These are phyloP conservation scores for Porpolomopsis calyptriformis DNA, from an alignment of 768 basidiomycete species.

Conservation along the genomic window DNA sequence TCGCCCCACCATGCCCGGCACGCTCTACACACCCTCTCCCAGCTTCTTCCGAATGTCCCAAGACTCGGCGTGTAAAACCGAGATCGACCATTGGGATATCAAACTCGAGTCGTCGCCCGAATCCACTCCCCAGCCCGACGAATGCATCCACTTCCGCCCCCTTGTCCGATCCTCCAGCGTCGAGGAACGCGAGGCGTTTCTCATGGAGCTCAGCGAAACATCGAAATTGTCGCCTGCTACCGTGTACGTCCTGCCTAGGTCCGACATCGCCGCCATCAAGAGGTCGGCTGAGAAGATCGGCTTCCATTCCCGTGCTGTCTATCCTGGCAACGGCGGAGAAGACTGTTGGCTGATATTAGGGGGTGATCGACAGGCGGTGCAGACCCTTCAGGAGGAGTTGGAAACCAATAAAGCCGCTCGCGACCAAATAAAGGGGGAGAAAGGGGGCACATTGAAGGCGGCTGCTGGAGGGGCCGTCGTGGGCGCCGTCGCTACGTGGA, in stretches of 20 bases:
- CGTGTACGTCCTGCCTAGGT: conserved; percentile 37
- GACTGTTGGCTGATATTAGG: conserved; percentile 45
- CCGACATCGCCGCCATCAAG: conserved; percentile 32
- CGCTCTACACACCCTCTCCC: conserved; percentile 41
- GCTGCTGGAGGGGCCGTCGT: conserved; percentile 50
- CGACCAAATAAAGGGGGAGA: conserved; percentile 8
- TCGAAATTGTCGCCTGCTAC: conserved; percentile 29
- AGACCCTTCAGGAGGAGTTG: conserved; percentile 27
- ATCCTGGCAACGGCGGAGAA: conserved; percentile 22
- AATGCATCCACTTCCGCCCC: conserved; percentile 13
- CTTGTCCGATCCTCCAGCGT: conserved; percentile 41
- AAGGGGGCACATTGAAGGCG: conserved; percentile 21
- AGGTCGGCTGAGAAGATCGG: conserved; percentile 32
- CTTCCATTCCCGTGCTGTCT: conserved; percentile 34
- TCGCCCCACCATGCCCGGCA: conserved; percentile 45
- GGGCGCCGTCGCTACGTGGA: conserved; percentile 51
- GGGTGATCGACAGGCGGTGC: conserved; percentile 35
- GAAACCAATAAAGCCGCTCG: conserved; percentile 16
- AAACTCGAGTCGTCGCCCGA: conserved; percentile 10
- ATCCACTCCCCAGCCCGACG: conserved; percentile 8
- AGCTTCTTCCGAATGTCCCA: conserved; percentile 13
- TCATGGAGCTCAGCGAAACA: conserved; percentile 31
- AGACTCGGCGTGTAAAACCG: conserved; percentile 13
- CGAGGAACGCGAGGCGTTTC: conserved; percentile 41
- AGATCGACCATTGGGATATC: conserved; percentile 13